Percentiles rank a stretch among this genome's conserved stretches.
Evolutionary conservation across 169 alveolate genomes (phyloP).

Genomic region (Plasmodium gallinaceum): DNA sequence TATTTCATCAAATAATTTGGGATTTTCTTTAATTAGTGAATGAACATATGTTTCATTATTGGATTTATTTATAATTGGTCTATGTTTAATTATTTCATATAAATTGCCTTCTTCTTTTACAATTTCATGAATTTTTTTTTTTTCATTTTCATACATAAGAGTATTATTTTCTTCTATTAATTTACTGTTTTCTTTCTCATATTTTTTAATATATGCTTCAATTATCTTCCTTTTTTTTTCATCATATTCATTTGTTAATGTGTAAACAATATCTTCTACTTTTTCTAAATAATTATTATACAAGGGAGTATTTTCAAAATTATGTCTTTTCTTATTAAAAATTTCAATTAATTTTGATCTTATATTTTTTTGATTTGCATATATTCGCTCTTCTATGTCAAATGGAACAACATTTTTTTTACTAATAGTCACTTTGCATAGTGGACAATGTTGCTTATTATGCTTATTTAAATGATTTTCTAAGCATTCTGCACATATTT

Average conservation of each 20-base stretch:
- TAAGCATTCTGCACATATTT: constrained; percentile 70
- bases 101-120: constrained; percentile 84
- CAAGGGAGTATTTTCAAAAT: constrained; percentile 85
- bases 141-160: constrained; percentile 78
- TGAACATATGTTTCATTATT: constrained; percentile 52
- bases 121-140: constrained; percentile 80
- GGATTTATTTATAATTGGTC: constrained; percentile 80
- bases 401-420: constrained; percentile 47
- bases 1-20: constrained; percentile 59
- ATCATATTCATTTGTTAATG: constrained; percentile 76
- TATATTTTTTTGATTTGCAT: constrained; percentile 49
- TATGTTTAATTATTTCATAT: constrained; percentile 85
- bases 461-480: constrained; percentile 54
- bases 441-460: constrained; percentile 70
- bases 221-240: constrained; percentile 78
- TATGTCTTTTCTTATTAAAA: constrained; percentile 83
- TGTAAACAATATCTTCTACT: constrained; percentile 71
- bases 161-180: constrained; percentile 82
- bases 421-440: constrained; percentile 41
- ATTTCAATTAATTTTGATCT: constrained; percentile 71
- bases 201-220: constrained; percentile 81
- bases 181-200: constrained; percentile 80
- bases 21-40: constrained; percentile 69
- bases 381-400: constrained; percentile 67
- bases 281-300: constrained; percentile 84